Percentiles rank a stretch among this genome's conserved stretches.
Conservation (phyloP, 2,329 filamentous ascomycete genomes). For the Ascochyta rabiei region DNA sequence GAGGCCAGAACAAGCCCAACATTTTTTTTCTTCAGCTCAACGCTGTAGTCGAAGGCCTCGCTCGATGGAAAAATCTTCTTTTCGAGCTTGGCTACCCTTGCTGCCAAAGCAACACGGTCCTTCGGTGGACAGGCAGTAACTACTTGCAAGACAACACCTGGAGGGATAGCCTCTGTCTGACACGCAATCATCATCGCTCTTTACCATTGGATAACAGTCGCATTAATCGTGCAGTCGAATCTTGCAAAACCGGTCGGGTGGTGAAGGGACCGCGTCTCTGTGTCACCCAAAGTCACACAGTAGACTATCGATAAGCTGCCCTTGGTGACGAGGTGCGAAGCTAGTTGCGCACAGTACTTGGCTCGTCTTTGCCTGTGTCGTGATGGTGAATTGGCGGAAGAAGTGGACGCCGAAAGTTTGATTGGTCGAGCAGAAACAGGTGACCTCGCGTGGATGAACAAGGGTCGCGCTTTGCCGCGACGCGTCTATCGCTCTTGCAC, state of each 20-base stretch:
- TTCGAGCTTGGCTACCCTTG: conserved; percentile 48
- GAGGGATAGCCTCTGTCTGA: background rate
- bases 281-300: background rate
- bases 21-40: conserved; percentile 58
- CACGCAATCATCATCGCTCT: conserved; percentile 11
- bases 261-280: background rate
- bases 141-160: conserved; percentile 21
- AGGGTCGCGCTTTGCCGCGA: conserved; percentile 12
- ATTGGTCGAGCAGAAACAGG: conserved; percentile 20
- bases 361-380: background rate
- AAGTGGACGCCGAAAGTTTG: conserved; percentile 4
- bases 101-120: conserved; percentile 24
- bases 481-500: conserved; percentile 17
- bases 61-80: conserved; percentile 59
- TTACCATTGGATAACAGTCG: background rate
- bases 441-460: conserved; percentile 25
- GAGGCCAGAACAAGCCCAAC: conserved; percentile 50
- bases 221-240: background rate
- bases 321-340: background rate
- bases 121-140: conserved; percentile 27
- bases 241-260: background rate
- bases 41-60: conserved; percentile 57
- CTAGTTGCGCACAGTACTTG: background rate
- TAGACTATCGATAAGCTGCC: background rate
- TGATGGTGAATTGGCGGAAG: background rate